Evolutionary conservation across 495 filamentous ascomycete genomes (phyloP), one percentile per base, ranked within the genome.

Genomic region (Talaromyces nanjingensis): DNA sequence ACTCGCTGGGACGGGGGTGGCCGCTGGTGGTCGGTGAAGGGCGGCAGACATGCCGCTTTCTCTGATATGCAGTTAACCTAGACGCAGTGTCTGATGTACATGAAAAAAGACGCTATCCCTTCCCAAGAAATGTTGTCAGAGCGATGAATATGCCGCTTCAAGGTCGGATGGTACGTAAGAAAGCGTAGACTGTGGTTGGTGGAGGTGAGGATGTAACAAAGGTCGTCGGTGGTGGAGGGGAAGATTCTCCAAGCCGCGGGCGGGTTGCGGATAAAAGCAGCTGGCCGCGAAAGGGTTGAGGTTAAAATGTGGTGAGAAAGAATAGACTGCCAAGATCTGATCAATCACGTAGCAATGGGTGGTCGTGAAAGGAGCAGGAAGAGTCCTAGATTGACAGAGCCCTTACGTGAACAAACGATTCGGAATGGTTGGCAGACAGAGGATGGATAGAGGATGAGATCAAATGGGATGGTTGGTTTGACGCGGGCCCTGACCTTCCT

Each of bases 371-470:
- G 29, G 16, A 56, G 12, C n/a, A n/a, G 9, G 14, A 14, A 34
- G 52, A 65, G 56, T 65, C 55, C 27, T 42, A 63, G 60, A 64
- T 65, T 69, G 63, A 59, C 56, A 68, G 66, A 66, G 66, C 60
- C 64, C 71, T 72, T 76, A 68, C 64, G 69, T 71, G 69, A 67
- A 70, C 22, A 24, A 24, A 24, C 54, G 70, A 68, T 67, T 72
- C 67, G 70, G 71, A 72, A 47, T 31, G 20, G 27, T 22, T 9
- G 58, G 18, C 58, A 31, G 59, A 31, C 14, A 60, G 16, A 29
- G 22, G 34, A 39, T 39, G 16, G 31, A 27, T 2, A 45, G 39
- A 45, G 34, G n/a, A 39, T 20, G 59, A 47, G 59, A 49, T 39
- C 57, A 22, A 61, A 47, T 20, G 59, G 59, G 42, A 25, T 39